phyloP scores from a whole-genome alignment of 2,329 filamentous ascomycete genomes.

The Epichloe baconii region DNA sequence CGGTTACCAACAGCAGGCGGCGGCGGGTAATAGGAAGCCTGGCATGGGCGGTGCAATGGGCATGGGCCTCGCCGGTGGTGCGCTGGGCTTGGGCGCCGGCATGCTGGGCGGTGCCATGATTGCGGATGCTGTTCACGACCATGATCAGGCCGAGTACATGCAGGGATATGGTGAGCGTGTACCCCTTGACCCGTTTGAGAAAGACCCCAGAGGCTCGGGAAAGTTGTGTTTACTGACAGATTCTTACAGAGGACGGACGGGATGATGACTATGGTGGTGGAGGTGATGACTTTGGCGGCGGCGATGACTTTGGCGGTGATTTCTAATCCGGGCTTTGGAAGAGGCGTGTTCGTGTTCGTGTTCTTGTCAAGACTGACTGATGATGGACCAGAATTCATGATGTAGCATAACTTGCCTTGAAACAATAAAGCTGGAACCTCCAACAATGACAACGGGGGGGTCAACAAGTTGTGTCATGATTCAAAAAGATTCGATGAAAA shows the following conservation, averaged over 20 bases:
- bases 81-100: slow-evolving; percentile 69
- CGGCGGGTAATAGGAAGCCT: slow-evolving; percentile 30
- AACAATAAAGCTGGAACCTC: no score
- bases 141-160: slow-evolving; percentile 43
- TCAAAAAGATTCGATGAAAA: no score
- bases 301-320: slow-evolving; percentile 2
- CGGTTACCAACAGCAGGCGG: slow-evolving; percentile 19
- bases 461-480: no score
- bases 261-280: slow-evolving; percentile 9
- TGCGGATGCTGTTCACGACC: slow-evolving; percentile 51
- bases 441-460: no score
- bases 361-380: no score
- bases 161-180: slow-evolving; percentile 27
- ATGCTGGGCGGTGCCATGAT: slow-evolving; percentile 66
- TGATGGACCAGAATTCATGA: no score
- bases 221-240: background rate
- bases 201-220: no score
- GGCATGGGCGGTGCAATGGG: slow-evolving; percentile 21
- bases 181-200: no score
- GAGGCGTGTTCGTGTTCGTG: no score
- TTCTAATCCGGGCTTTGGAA: background rate
- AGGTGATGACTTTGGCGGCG: slow-evolving; percentile 10
- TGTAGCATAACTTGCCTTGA: no score
- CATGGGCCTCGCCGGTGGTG: slow-evolving; percentile 60
- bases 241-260: slow-evolving; percentile 16